Conservation (phyloP, 352 stramenopile genomes). For the Pythium aquatile region DNA sequence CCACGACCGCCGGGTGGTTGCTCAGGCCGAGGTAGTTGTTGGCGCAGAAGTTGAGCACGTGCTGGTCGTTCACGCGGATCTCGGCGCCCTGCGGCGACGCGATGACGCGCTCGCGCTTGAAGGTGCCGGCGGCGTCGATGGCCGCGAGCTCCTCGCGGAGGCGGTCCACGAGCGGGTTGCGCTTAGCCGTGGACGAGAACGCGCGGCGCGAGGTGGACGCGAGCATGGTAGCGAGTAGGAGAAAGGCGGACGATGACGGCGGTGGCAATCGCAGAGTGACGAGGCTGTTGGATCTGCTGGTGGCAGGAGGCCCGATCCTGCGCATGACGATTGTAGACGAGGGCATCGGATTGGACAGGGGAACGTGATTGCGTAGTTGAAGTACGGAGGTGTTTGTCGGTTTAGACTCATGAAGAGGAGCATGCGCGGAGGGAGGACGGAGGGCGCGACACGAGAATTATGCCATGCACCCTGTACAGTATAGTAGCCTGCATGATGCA, state of each 20-base stretch:
- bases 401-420: too few species aligned
- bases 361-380: conserved; percentile 21
- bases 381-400: conserved; percentile 5
- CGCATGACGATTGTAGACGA: conserved; percentile 26
- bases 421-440: too few species aligned
- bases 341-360: conserved; percentile 10
- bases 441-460: too few species aligned
- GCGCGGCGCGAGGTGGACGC: conserved; percentile 7
- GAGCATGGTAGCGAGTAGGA: background rate
- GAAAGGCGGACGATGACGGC: background rate
- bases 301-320: conserved; percentile 7
- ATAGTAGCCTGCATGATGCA: too few species aligned
- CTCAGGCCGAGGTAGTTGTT: conserved; percentile 95
- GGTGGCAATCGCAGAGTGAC: background rate
- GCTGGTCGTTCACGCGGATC: conserved; percentile 69
- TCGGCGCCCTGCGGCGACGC: conserved; percentile 76
- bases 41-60: conserved; percentile 93
- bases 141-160: conserved; percentile 62
- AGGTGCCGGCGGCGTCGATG: conserved; percentile 80
- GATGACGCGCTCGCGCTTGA: conserved; percentile 91
- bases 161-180: conserved; percentile 76
- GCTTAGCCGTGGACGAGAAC: conserved; percentile 33
- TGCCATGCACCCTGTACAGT: too few species aligned
- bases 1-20: conserved; percentile 84
- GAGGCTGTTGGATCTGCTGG: background rate